A percentile compares a stretch with the other conserved stretches of the same genome.
These are phyloP conservation scores for Besnoitia besnoiti DNA, from an alignment of 169 alveolate genomes.

Conservation along the genomic window DNA sequence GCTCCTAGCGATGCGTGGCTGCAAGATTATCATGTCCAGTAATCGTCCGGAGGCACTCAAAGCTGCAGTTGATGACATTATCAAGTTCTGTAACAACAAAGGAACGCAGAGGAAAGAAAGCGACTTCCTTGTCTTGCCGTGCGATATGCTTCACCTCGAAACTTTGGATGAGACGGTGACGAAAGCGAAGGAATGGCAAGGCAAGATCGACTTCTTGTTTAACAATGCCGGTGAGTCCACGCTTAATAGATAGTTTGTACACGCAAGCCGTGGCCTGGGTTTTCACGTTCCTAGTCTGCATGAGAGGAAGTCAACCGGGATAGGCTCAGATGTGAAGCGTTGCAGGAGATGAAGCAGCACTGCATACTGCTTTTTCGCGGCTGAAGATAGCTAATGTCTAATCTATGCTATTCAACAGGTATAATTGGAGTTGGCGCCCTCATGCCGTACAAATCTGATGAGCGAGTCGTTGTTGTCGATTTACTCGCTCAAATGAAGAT, in stretches of 20 bases:
- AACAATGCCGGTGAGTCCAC: slow-evolving; percentile 13
- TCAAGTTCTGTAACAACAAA: slow-evolving; percentile 11
- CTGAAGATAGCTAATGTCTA: too few relatives aligned
- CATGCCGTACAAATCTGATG: slow-evolving; percentile 25
- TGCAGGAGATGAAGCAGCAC: too few relatives aligned
- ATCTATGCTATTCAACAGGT: background rate
- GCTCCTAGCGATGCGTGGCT: slow-evolving; percentile 36
- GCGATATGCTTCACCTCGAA: slow-evolving; percentile 20
- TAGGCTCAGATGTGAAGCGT: too few relatives aligned
- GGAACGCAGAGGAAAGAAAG: slow-evolving; percentile 14
- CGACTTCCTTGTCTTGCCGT: slow-evolving; percentile 33
- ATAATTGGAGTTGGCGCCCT: slow-evolving; percentile 41
- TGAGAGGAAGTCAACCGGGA: too few relatives aligned
- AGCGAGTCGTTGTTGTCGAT: slow-evolving; percentile 24
- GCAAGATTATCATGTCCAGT: slow-evolving; percentile 34
- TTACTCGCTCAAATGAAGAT: slow-evolving; percentile 21
- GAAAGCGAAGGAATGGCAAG: slow-evolving; percentile 35
- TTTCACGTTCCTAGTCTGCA: too few relatives aligned
- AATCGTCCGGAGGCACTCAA: slow-evolving; percentile 20
- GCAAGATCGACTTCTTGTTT: slow-evolving; percentile 24
- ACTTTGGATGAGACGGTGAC: background rate
- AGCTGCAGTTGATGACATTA: slow-evolving; percentile 4
- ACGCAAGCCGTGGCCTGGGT: too few relatives aligned
- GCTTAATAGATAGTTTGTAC: background rate
- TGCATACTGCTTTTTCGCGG: too few relatives aligned